phyloP scores from a whole-genome alignment of 2,329 filamentous ascomycete genomes.

The Penicillium sp. region DNA sequence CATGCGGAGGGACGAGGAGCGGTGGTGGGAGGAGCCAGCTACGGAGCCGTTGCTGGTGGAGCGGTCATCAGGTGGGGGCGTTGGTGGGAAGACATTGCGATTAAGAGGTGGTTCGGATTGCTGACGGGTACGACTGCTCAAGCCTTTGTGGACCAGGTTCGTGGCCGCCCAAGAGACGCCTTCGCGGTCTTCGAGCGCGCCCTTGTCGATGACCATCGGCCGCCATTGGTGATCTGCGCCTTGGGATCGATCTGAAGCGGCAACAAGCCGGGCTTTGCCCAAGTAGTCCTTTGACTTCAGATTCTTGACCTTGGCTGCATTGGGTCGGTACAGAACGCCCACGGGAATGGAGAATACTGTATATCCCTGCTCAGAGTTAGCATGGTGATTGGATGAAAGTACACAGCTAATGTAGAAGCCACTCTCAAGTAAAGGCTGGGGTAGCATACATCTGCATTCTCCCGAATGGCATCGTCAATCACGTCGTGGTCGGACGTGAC shows the following conservation, averaged over 20 bases:
- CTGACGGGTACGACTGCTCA: constrained; percentile 73
- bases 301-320: constrained; percentile 97
- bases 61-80: constrained; percentile 91
- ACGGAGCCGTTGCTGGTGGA: constrained; percentile 47
- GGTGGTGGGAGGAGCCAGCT: constrained; percentile 21
- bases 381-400: neutral
- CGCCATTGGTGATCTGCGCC: constrained; percentile 72
- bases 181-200: constrained; percentile 71
- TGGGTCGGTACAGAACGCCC: constrained; percentile 90
- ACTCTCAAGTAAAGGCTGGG: neutral
- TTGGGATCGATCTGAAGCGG: constrained; percentile 74
- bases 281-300: constrained; percentile 97
- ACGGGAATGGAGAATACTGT: constrained; percentile 98
- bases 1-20: constrained; percentile 53
- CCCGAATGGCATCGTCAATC: constrained; percentile 93
- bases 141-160: constrained; percentile 85
- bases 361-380: constrained; percentile 67
- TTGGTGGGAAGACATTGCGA: constrained; percentile 90
- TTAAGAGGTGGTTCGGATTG: constrained; percentile 80
- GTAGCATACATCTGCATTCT: constrained; percentile 76
- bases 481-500: constrained; percentile 95
- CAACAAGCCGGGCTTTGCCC: constrained; percentile 91
- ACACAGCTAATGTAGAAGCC: neutral
- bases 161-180: constrained; percentile 90
- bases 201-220: constrained; percentile 67